Percentiles rank a stretch among this genome's conserved stretches.
These are phyloP conservation scores for Dioscorea alata DNA, from an alignment of 106 monocot genomes.

Conservation along the genomic window DNA sequence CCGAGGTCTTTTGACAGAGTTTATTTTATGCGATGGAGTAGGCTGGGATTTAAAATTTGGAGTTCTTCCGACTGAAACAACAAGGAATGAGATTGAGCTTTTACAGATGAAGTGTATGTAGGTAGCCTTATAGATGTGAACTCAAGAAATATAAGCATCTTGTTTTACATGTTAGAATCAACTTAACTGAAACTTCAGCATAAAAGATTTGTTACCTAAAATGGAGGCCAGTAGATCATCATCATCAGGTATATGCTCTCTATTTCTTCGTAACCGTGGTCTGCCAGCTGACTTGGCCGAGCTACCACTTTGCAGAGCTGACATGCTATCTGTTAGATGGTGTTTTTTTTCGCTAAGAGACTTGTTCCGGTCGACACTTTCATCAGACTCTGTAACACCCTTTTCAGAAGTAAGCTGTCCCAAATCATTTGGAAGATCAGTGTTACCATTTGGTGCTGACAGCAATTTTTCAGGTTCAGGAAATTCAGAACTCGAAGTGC, in stretches of 20 bases:
- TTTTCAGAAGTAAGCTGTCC: slow-evolving; percentile 35
- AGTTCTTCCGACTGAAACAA: slow-evolving; percentile 59
- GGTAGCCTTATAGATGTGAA: too few species aligned
- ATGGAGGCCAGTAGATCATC: slow-evolving; percentile 91
- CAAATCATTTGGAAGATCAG: slow-evolving; percentile 35
- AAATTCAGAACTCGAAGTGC: slow-evolving; percentile 53
- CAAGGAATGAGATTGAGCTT: not conserved
- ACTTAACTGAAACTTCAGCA: too few species aligned
- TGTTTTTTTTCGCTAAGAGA: slow-evolving; percentile 53
- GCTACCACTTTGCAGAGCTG: slow-evolving; percentile 34
- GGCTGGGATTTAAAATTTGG: slow-evolving; percentile 41
- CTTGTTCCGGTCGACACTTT: slow-evolving; percentile 53
- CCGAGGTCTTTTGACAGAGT: slow-evolving; percentile 61
- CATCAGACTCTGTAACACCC: slow-evolving; percentile 53
- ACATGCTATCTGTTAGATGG: slow-evolving; percentile 39
- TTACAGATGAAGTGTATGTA: too few species aligned
- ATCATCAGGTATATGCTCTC: slow-evolving; percentile 56
- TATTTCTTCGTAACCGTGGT: slow-evolving; percentile 39
- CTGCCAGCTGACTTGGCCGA: slow-evolving; percentile 38
- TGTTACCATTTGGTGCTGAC: slow-evolving; percentile 30
- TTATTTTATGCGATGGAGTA: slow-evolving; percentile 33
- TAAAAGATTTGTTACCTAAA: slow-evolving; percentile 50
- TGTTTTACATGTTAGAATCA: too few species aligned
- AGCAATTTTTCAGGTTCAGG: slow-evolving; percentile 85
- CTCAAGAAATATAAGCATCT: too few species aligned